Evolutionary conservation across 2,329 filamentous ascomycete species (phyloP).

Genomic region (Fusarium acutatum): DNA sequence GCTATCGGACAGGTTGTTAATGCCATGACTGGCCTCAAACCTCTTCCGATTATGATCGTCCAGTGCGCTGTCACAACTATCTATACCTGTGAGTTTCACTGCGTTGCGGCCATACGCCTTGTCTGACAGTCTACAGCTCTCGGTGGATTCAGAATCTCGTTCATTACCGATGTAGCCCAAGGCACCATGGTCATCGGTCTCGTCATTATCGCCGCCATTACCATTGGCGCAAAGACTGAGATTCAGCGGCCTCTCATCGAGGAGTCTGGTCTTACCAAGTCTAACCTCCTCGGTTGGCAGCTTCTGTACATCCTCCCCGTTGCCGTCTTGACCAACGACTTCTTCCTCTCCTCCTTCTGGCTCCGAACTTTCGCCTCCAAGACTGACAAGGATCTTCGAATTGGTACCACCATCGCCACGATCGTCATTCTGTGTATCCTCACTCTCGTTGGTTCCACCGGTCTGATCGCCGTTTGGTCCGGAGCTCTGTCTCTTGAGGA

Average conservation of each 20-base stretch:
- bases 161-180: conserved; percentile 84
- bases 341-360: conserved; percentile 88
- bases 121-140: conserved; percentile 61
- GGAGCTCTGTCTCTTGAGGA: conserved; percentile 71
- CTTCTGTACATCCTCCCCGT: conserved; percentile 85
- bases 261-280: conserved; percentile 72
- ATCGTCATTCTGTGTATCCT: conserved; percentile 73
- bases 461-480: conserved; percentile 81
- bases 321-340: conserved; percentile 83
- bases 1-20: conserved; percentile 82
- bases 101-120: neutral
- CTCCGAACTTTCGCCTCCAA: conserved; percentile 82
- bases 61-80: conserved; percentile 81
- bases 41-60: conserved; percentile 79
- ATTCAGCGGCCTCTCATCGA: conserved; percentile 75
- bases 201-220: conserved; percentile 78
- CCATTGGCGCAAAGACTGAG: conserved; percentile 78
- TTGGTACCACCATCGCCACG: conserved; percentile 76
- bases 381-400: conserved; percentile 79
- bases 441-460: conserved; percentile 75
- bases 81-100: conserved; percentile 72
- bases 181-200: conserved; percentile 79
- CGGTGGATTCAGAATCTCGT: conserved; percentile 84
- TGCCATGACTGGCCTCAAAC: conserved; percentile 77
- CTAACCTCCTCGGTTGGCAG: conserved; percentile 82